phyloP scores from a whole-genome alignment of 1,139 yeast genomes.

The Saccharomyces uvarum region DNA sequence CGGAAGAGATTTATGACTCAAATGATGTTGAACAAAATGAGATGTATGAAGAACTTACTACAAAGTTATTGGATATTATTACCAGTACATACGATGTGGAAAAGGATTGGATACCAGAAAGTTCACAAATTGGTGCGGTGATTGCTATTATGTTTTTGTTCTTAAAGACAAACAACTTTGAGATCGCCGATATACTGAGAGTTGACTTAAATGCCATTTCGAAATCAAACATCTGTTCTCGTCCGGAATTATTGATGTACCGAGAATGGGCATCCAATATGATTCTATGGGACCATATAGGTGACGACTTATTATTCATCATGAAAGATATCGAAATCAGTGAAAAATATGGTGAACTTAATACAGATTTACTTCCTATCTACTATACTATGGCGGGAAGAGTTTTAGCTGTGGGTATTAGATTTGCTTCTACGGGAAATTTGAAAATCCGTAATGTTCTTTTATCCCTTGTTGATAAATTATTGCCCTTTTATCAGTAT shows the following conservation, averaged over 20 bases:
- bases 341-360: constrained; percentile 32
- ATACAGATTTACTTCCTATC: constrained; percentile 58
- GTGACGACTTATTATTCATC: constrained; percentile 52
- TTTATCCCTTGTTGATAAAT: constrained; percentile 53
- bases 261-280: constrained; percentile 61
- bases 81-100: constrained; percentile 62
- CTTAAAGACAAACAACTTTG: constrained; percentile 54
- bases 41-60: neutral
- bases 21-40: constrained; percentile 1
- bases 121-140: constrained; percentile 74
- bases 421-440: constrained; percentile 66
- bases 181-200: constrained; percentile 41
- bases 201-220: constrained; percentile 2
- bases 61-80: constrained; percentile 42
- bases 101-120: constrained; percentile 56
- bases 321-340: constrained; percentile 25
- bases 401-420: constrained; percentile 67
- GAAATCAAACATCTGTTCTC: constrained; percentile 11
- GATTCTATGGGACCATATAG: constrained; percentile 72
- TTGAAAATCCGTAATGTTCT: constrained; percentile 49
- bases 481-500: constrained; percentile 47
- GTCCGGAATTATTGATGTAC: constrained; percentile 73
- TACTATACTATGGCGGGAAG: constrained; percentile 69
- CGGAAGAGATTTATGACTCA: neutral
- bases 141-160: constrained; percentile 71